Base-by-base conservation (phyloP, 2,329 filamentous ascomycete genomes). In the Fusarium lyarnte region DNA sequence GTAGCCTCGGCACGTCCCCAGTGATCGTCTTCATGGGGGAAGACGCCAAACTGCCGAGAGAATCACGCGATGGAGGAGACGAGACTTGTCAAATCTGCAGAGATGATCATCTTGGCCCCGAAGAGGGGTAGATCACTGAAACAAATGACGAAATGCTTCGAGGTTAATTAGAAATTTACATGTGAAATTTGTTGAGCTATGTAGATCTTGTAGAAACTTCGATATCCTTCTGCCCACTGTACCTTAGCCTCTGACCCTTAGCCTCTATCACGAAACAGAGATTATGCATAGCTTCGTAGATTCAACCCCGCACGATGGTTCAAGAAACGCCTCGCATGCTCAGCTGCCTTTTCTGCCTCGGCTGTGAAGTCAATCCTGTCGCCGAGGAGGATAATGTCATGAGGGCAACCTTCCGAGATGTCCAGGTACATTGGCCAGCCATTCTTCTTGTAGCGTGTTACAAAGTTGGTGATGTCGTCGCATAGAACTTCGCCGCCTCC, bases 351-450 rank as follows among this genome's bases (percentile, higher is more conserved):
- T 16, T 74, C 53, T 8, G 73, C 73, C 65, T 76, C 63, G 46
- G 69, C 54, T 27, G 33, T 35, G n/a, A 75, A 74, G 4, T 41
- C 62, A 39, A 76, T 62, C 12, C 45, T 66, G 21, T 64, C 42
- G 8, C 73, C 73, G 13, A 75, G 12, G 9, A 75, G 31, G 1
- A 75, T 49, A 41, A 76, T 66, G 42, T 75, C 73, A 58, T 75
- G 73, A 38, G 73, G 73, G 16, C 70, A 75, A 1, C 41, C 62
- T 38, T 60, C 47, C 14, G 73, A 76, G 4, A 75, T 51, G 25
- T 69, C 54, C 43, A 75, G 33, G 14, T 57, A 47, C 25, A 76
- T 31, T 12, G 42, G n/a, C 73, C 73, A 75, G 5, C 70, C 73
- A 19, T 35, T 13, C 27, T 72, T 63, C n/a, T 39, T 39, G 39